Base-by-base conservation (phyloP, 495 filamentous ascomycete genomes). In the Stereocaulon alpinum region DNA sequence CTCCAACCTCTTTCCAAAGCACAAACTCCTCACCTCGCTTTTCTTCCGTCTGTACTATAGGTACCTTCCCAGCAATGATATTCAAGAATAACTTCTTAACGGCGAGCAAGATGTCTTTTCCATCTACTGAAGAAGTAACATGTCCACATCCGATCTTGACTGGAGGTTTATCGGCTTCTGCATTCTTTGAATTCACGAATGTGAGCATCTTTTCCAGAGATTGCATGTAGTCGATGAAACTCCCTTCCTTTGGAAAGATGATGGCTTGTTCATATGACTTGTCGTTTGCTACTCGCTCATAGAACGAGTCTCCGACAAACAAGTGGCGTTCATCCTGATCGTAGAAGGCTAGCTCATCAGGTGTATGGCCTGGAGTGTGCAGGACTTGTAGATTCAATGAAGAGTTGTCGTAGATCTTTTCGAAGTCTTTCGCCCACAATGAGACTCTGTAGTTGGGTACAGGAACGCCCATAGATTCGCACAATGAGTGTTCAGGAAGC, bases 281-380 rank as follows among this genome's bases (percentile, higher is more conserved):
- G 41, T 64, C 54, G 17, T 61, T 27, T 15, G 62, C 62, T 32
- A 64, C 58, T 48, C 69, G 65, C 40, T 69, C 67, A 59, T 73
- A 76, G 62, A 76, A 72, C 14, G 69, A 66, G 44, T 76, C 73
- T n/a, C 73, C 72, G 32, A 72, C 70, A 52, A 71, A 76, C 0
- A 76, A 61, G 45, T 68, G 64, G 45, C 66, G 70, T 44, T 73
- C 71, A 7, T 65, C 62, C 41, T 66, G 44, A 53, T 76, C 73
- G 43, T 72, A 76, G 65, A 67, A 73, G 12, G 72, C 71, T 0
- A 74, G 51, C n/a, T 70, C 69, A 59, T 73, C 73, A 5, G 72
- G 73, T 5, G 73, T 76, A 59, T 74, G 73, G 54, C 73, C 73
- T 9, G 72, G 70, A 2, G 71, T 71, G 30, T 76, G 71, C 18